Base-by-base conservation (phyloP, 352 stramenopile genomes). In the Blastocystis sp. region DNA sequence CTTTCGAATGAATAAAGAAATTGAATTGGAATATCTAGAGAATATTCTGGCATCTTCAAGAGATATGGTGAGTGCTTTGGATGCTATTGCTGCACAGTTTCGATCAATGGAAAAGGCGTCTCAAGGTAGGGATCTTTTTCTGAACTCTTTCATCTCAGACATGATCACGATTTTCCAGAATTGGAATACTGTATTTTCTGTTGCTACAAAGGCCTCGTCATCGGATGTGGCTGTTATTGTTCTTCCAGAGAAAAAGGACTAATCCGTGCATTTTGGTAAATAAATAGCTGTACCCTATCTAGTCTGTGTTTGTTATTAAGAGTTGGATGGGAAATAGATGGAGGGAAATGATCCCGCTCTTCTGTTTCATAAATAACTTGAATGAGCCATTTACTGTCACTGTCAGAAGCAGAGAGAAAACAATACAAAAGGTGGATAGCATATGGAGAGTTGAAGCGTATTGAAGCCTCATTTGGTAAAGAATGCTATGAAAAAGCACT, bases 1-100 rank as follows among this genome's bases (percentile, higher is more conserved):
- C n/a, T 56, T 62, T 47, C 18, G n/a, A 18, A 80, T 80, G 70
- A 47, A 80, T 47, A 80, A 80, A 37, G 70, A 80, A 43, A 80
- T 47, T 4, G 70, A 80, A 18, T 37, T 80, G 26, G 70, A 41
- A 3, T 80, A 80, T 62, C 64, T 80, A 53, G 55, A 80, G 70
- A 62, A 37, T 39, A 29, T 80, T 64, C 39, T 62, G 34, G 70
- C 70, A 61, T 80, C 70, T 5, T 80, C 70, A 20, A 50, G 55
- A 41, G 70, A 80, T 23, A 41, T 80, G 13, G 70, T 80, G 18
- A 80, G 55, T 63, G 70, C 55, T 8, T 26, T 80, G 2, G 70
- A 80, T 41, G 55, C 70, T 13, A 80, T 80, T 64, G 11, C 70
- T 23, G 70, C 70, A 6, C 70, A 80, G 45, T 80, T 80, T 53